Conservation (phyloP, 441 rosid species). For the Melastoma candidum region DNA sequence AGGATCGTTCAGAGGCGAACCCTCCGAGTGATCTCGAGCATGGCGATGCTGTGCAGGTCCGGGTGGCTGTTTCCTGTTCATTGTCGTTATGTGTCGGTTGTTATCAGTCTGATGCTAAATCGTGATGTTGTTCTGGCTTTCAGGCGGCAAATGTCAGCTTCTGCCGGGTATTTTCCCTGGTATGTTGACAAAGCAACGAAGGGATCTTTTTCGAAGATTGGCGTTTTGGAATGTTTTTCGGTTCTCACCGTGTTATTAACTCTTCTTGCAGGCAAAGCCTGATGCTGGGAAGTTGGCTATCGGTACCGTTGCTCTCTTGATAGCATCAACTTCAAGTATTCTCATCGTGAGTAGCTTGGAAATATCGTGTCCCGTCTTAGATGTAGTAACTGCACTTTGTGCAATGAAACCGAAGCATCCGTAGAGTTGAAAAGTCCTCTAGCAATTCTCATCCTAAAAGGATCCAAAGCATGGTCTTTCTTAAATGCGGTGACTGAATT, state of each 20-base stretch:
- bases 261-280: slow-evolving; percentile 55
- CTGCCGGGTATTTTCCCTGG: slow-evolving; percentile 58
- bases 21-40: slow-evolving; percentile 44
- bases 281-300: slow-evolving; percentile 67
- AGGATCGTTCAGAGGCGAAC: slow-evolving; percentile 22
- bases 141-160: slow-evolving; percentile 85
- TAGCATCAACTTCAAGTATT: slow-evolving; percentile 62
- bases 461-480: too few species aligned
- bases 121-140: slow-evolving; percentile 5
- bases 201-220: neutral
- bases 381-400: neutral
- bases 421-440: too few species aligned
- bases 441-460: too few species aligned
- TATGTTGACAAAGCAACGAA: slow-evolving; percentile 21
- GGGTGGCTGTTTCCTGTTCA: neutral
- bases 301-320: slow-evolving; percentile 66
- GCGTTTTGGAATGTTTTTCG: slow-evolving; percentile 3
- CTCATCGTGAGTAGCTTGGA: slow-evolving; percentile 38
- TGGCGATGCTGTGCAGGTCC: slow-evolving; percentile 64
- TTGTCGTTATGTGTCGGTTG: slow-evolving; percentile 3
- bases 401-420: too few species aligned
- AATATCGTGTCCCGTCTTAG: neutral
- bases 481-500: too few species aligned
- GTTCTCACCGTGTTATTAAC: neutral
- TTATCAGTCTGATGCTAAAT: slow-evolving; percentile 7